Base-by-base conservation (phyloP, 352 stramenopile species). In the Phytophthora megakarya region DNA sequence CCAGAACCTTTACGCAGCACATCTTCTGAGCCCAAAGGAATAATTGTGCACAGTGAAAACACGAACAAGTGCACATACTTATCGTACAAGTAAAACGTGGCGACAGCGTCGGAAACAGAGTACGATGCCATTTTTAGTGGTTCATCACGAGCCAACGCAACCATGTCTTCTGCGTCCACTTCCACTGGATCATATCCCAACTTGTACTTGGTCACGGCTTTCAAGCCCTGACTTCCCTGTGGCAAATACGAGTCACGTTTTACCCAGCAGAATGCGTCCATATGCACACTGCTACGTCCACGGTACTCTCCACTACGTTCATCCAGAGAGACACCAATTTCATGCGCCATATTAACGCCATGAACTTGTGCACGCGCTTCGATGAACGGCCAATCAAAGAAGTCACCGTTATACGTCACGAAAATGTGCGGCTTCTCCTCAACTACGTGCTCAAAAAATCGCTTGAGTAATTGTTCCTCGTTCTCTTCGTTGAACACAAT, bases 31-130 rank as follows among this genome's bases (percentile, higher is more conserved):
- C 91, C 91, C 59, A 99, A 82, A 4, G 98, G 98, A 78, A 99
- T 99, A 68, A 99, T 98, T 3, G 98, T 99, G 70, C 96, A 99
- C 42, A 99, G 82, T 45, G 93, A 99, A 75, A 99, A 99, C 50
- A 99, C 98, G 73, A 99, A 99, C 54, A 99, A 72, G 69, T 99
- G 97, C 26, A 99, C 97, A 65, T 99, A 99, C 65, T 98, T 98
- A 61, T 98, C 96, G 75, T 99, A 99, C 15, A 99, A 76, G 74
- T 99, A 99, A 72, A 99, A 99, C 0, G 98, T 99, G 1, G 97
- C 97, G 11, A 99, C 97, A n/a, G 98, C 98, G 81, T 99, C 97
- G 16, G 97, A 99, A n/a, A 99, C 98, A 16, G 96, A 99, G 80
- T 99, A 99, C 19, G 93, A 97, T 1, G 97, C 97, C 98, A 99